phyloP scores from a whole-genome alignment of 2,329 filamentous ascomycete species.

The Pleurostoma richardsiae region DNA sequence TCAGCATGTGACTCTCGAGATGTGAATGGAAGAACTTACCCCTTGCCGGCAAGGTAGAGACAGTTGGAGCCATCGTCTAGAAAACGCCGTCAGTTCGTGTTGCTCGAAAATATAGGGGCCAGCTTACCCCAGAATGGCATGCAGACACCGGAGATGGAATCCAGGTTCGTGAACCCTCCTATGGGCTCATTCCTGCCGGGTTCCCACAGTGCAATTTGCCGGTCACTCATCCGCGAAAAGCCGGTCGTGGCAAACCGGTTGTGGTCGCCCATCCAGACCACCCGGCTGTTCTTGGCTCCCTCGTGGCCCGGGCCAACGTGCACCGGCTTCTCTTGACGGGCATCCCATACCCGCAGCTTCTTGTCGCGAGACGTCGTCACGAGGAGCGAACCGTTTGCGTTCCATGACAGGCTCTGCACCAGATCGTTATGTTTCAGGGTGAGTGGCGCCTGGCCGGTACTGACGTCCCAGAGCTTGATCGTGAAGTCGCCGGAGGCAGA shows the following conservation, averaged over 20 bases:
- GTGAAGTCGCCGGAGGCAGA: slow-evolving; percentile 93
- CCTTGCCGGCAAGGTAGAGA: slow-evolving; percentile 94
- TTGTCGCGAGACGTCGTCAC: slow-evolving; percentile 96
- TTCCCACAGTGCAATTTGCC: slow-evolving; percentile 95
- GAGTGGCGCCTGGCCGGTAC: slow-evolving; percentile 68
- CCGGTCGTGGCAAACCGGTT: slow-evolving; percentile 94
- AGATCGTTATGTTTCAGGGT: slow-evolving; percentile 85
- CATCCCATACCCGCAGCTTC: slow-evolving; percentile 97
- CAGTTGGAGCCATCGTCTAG: slow-evolving; percentile 76
- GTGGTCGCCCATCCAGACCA: slow-evolving; percentile 95
- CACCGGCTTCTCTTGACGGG: slow-evolving; percentile 81
- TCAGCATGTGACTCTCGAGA: too few relatives aligned
- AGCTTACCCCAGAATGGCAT: slow-evolving; percentile 87
- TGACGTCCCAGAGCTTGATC: slow-evolving; percentile 93
- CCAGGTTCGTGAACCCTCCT: slow-evolving; percentile 82
- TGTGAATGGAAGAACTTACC: slow-evolving; percentile 49
- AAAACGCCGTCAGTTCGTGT: slow-evolving; percentile 7
- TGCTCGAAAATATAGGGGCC: slow-evolving; percentile 30
- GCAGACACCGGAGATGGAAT: slow-evolving; percentile 95
- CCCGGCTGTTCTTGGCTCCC: slow-evolving; percentile 95
- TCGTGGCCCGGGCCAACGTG: slow-evolving; percentile 82
- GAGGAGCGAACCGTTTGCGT: slow-evolving; percentile 77
- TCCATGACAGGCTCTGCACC: slow-evolving; percentile 94
- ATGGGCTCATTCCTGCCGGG: slow-evolving; percentile 80
- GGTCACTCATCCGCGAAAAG: slow-evolving; percentile 97